Percentiles rank a stretch among this genome's conserved stretches.
Evolutionary conservation across 331 rosid species (phyloP).

Genomic region (Erythrophleum ivorense): DNA sequence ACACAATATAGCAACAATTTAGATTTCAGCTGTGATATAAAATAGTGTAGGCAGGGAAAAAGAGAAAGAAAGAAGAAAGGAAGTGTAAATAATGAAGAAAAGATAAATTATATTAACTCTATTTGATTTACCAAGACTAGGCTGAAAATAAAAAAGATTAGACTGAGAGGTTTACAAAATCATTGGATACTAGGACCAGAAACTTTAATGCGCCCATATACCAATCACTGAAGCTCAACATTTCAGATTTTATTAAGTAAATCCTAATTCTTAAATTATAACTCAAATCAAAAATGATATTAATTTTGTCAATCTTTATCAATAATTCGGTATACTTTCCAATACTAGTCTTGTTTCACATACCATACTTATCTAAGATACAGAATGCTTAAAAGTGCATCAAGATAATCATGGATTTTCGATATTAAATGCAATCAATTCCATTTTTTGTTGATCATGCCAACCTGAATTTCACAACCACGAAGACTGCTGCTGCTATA

Average conservation of each 20-base stretch:
- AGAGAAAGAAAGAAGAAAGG: neutral
- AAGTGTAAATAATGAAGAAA: neutral
- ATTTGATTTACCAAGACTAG: constrained; percentile 12
- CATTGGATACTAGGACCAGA: constrained; percentile 5
- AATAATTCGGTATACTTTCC: neutral
- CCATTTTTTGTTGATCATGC: constrained; percentile 19
- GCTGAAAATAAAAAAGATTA: neutral
- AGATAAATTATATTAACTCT: neutral
- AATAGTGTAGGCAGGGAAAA: too few relatives aligned
- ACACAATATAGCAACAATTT: neutral
- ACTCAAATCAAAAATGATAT: constrained; percentile 12
- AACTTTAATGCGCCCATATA: neutral
- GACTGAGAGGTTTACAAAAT: neutral
- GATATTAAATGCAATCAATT: constrained; percentile 6
- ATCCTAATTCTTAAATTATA: constrained; percentile 19
- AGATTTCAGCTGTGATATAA: too few relatives aligned
- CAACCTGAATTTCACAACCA: constrained; percentile 14
- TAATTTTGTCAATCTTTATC: constrained; percentile 1
- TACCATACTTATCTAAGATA: constrained; percentile 9
- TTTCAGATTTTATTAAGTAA: neutral
- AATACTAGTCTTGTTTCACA: neutral
- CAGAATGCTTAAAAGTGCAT: constrained; percentile 26
- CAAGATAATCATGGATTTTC: neutral
- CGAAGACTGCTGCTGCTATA: constrained; percentile 7
- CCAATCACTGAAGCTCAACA: constrained; percentile 3